Evolutionary conservation across 352 stramenopile genomes (phyloP), one percentile per base, ranked within the genome.

Genomic region (Globisporangium takayamanum): DNA sequence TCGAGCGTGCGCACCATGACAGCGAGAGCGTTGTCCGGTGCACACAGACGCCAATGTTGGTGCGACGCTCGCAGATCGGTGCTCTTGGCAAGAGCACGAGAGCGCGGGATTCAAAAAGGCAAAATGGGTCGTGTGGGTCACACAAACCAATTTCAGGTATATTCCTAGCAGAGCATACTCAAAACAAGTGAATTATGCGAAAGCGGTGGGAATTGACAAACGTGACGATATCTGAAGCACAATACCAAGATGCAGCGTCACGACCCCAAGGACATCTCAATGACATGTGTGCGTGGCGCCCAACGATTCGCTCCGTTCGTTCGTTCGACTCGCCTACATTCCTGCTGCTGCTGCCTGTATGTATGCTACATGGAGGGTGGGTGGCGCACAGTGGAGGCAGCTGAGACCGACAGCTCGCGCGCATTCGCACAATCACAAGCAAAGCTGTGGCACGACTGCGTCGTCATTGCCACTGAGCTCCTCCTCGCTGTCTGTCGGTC

Each of bases 1-100:
- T 73, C 74, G 15, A 90, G 64, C 61, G 75, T 78, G 55, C 73
- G 73, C 57, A 92, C 80, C 79, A 92, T 92, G 14, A 15, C 14
- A 57, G 26, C 10, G 28, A 14, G 25, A 60, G 20, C 50, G 20
- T 47, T 10, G 39, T 44, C 28, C 5, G 28, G 28, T 5, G 28
- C 28, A 33, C 28, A 3, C 3, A 33, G 22, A 22, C 30, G 30
- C 30, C 30, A 36, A 36, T 36, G 30, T 8, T 5, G 8, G 30
- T 36, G 30, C 33, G 33, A 39, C 33, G 33, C 33, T 10, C 33
- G 5, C 33, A 39, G 33, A 12, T 39, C 33, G 33, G 10, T 39
- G 33, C 33, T 5, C 10, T 39, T 39, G 33, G 14, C 14, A 15
- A 14, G 18, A n/a, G 15, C 4, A 8, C 39, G 15, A 44, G 37